These are phyloP conservation scores for Marasmius oreades DNA, from an alignment of 1,284 basidiomycete species.

Conservation along the genomic window DNA sequence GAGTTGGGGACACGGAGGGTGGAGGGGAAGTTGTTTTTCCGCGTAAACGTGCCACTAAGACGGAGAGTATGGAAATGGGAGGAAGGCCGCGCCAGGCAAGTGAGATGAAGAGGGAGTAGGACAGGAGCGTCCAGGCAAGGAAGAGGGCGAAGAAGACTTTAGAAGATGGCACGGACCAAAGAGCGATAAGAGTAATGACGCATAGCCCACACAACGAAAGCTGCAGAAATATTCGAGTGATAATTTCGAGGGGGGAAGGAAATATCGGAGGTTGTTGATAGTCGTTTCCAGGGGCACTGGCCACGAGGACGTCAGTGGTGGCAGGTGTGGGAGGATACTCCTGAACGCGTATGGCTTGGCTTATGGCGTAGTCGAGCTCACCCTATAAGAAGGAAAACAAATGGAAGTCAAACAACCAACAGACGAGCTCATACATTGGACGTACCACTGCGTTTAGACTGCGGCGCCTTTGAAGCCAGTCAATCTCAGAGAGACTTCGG, in stretches of 20 bases:
- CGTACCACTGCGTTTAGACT: constrained; percentile 66
- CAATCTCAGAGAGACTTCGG: constrained; percentile 60
- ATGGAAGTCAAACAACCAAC: constrained; percentile 1
- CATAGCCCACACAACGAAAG: constrained; percentile 54
- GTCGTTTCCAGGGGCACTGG: constrained; percentile 18
- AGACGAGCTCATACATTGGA: constrained; percentile 18
- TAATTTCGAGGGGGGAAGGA: constrained; percentile 38
- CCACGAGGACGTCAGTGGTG: constrained; percentile 47
- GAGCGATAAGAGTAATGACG: constrained; percentile 49
- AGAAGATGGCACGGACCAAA: constrained; percentile 53
- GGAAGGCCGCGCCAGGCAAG: constrained; percentile 59
- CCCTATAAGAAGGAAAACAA: constrained; percentile 38
- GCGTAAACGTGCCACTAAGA: constrained; percentile 45
- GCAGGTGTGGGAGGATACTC: constrained; percentile 45
- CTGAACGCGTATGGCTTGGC: constrained; percentile 41
- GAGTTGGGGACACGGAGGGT: neutral
- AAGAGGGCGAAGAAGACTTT: constrained; percentile 61
- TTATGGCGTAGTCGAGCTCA: constrained; percentile 62
- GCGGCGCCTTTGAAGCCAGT: constrained; percentile 70
- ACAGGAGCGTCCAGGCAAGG: constrained; percentile 54
- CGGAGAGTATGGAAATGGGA: constrained; percentile 52
- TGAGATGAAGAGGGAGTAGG: constrained; percentile 49
- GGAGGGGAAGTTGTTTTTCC: constrained; percentile 13
- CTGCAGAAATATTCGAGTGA: constrained; percentile 54
- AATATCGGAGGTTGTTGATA: constrained; percentile 30